phyloP scores from a whole-genome alignment of 2,329 filamentous ascomycete species.

The Exophiala oligosperma region DNA sequence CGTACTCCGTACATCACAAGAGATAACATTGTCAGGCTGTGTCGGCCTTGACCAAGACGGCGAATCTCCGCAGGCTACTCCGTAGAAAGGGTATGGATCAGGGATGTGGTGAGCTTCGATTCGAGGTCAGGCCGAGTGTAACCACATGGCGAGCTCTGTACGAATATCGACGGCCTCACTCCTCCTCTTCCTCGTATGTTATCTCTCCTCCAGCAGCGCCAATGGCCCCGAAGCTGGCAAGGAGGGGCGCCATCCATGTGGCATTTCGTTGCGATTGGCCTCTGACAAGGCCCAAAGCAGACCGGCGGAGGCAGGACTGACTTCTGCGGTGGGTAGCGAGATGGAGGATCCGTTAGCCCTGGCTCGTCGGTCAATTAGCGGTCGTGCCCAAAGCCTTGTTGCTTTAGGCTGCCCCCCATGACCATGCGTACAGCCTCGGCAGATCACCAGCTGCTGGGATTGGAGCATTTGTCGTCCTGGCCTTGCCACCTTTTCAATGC shows the following conservation, averaged over 20 bases:
- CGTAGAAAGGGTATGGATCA: not conserved
- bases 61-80: not conserved
- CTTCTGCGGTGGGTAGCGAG: conserved; percentile 1
- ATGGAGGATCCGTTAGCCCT: conserved; percentile 3
- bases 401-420: conserved; percentile 12
- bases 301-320: not conserved
- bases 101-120: not conserved
- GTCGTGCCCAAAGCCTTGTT: conserved; percentile 21
- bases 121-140: not conserved
- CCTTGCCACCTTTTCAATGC: conserved; percentile 14
- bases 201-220: not conserved
- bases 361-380: conserved; percentile 2
- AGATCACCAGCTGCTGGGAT: conserved; percentile 19
- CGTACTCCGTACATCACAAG: too few species aligned
- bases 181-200: not conserved
- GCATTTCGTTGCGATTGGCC: not conserved
- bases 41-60: not conserved
- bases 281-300: not conserved
- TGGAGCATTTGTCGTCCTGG: conserved; percentile 3
- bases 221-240: not conserved
- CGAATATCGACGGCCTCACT: not conserved
- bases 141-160: not conserved
- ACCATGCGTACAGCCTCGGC: conserved; percentile 24
- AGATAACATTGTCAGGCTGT: too few species aligned
- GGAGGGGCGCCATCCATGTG: not conserved